A percentile compares a stretch with the other conserved stretches of the same genome.
Evolutionary conservation across 1,284 basidiomycete species (phyloP).

Genomic region (Phylloporus sp.): DNA sequence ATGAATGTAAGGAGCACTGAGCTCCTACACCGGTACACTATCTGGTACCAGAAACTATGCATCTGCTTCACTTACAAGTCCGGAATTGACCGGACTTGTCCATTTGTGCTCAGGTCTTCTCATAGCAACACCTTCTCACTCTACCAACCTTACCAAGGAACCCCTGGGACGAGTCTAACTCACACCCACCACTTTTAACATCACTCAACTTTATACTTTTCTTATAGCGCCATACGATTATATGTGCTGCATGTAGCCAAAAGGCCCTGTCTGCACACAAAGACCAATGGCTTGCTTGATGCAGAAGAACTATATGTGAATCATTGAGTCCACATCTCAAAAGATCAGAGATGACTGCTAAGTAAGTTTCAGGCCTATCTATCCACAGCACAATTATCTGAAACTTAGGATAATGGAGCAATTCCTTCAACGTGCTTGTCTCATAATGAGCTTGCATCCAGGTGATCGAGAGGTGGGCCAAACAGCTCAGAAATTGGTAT

Average conservation of each 20-base stretch:
- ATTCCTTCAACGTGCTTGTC: neutral
- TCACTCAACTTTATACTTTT: too few species aligned
- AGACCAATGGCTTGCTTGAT: neutral
- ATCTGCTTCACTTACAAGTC: too few species aligned
- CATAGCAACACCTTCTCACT: too few species aligned
- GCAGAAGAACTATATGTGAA: neutral
- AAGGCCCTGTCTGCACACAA: neutral
- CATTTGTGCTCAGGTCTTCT: too few species aligned
- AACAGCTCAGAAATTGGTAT: neutral
- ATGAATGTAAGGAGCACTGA: too few species aligned
- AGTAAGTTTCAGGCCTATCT: neutral
- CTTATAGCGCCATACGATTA: neutral
- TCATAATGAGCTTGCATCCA: neutral
- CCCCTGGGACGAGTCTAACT: too few species aligned
- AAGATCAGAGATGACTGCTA: neutral
- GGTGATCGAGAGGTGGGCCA: neutral
- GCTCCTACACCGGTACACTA: too few species aligned
- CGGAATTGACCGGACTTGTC: too few species aligned
- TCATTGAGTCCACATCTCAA: neutral
- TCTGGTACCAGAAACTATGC: too few species aligned
- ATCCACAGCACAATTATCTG: neutral
- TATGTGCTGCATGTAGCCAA: neutral
- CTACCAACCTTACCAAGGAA: too few species aligned
- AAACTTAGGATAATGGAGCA: neutral
- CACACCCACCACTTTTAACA: too few species aligned